Evolutionary conservation across 768 basidiomycete species (phyloP).

Genomic region (Cytidiella melzeri): DNA sequence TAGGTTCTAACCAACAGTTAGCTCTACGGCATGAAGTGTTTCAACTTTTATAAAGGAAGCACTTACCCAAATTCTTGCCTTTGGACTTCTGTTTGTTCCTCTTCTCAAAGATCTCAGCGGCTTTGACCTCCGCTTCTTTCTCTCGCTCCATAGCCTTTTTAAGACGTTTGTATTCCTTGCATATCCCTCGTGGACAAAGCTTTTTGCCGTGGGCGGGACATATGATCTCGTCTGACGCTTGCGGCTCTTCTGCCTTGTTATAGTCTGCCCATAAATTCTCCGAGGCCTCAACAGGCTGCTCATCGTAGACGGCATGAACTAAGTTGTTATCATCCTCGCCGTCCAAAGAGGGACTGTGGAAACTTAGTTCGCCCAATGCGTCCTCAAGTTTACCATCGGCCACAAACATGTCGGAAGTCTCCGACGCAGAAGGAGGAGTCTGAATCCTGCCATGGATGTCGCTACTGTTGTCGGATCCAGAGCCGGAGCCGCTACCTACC

Average conservation of each 20-base stretch:
- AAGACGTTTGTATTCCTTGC: conserved; percentile 4
- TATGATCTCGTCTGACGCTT: not conserved
- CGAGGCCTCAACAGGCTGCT: not conserved
- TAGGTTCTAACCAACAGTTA: too few relatives aligned
- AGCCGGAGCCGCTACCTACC: not conserved
- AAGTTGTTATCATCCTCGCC: not conserved
- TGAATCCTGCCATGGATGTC: not conserved
- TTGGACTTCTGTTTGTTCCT: conserved; percentile 3
- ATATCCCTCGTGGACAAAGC: conserved; percentile 7
- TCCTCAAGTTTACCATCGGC: not conserved
- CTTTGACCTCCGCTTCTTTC: not conserved
- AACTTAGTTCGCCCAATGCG: not conserved
- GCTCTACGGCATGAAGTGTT: too few relatives aligned
- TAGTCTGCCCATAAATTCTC: conserved; percentile 8
- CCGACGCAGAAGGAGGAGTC: conserved; percentile 2
- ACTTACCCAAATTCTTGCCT: too few relatives aligned
- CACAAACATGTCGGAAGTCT: not conserved
- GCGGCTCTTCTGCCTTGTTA: not conserved
- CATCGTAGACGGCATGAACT: not conserved
- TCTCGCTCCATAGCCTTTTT: conserved; percentile 2
- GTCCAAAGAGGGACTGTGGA: not conserved
- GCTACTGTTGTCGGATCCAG: not conserved
- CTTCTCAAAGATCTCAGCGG: not conserved
- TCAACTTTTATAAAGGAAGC: too few relatives aligned
- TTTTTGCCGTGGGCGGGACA: conserved; percentile 4